Evolutionary conservation across 2,329 filamentous ascomycete genomes (phyloP).

Genomic region (Aspergillus eucalypticola): DNA sequence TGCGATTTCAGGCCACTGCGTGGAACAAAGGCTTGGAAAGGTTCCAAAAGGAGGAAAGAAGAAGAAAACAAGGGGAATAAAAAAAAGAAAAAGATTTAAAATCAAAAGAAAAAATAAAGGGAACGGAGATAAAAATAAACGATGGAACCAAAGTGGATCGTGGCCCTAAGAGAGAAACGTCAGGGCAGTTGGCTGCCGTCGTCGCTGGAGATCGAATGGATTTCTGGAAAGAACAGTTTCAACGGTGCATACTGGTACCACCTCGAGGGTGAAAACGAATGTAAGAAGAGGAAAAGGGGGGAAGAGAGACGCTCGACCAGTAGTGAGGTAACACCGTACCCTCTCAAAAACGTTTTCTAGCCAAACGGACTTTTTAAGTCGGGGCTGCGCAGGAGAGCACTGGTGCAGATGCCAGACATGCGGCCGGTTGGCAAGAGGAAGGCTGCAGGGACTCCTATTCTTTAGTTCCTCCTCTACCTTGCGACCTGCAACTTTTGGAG

Average conservation of each 20-base stretch:
- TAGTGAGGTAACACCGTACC: constrained; percentile 24
- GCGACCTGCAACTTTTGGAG: constrained; percentile 19
- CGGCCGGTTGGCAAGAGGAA: constrained; percentile 25
- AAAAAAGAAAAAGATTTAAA: constrained; percentile 7
- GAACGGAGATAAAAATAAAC: constrained; percentile 14
- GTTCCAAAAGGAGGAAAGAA: constrained; percentile 5
- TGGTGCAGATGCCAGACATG: constrained; percentile 21
- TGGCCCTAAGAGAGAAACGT: constrained; percentile 16
- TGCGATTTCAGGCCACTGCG: constrained; percentile 17
- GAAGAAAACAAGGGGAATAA: not conserved
- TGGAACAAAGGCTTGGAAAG: constrained; percentile 3
- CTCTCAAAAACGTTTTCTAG: constrained; percentile 20
- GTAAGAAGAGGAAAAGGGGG: constrained; percentile 18
- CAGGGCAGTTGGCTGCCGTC: constrained; percentile 17
- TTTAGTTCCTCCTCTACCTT: constrained; percentile 16
- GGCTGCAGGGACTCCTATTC: constrained; percentile 36
- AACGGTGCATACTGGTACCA: constrained; percentile 27
- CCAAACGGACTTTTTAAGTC: constrained; percentile 28
- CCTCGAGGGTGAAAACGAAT: constrained; percentile 17
- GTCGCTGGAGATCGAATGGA: constrained; percentile 23
- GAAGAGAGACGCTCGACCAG: constrained; percentile 20
- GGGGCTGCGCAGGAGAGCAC: constrained; percentile 24
- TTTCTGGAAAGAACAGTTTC: constrained; percentile 24
- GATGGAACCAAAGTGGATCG: constrained; percentile 18
- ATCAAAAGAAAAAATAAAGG: constrained; percentile 12